Conservation (phyloP, 2,329 filamentous ascomycete genomes). For the Macrophomina pseudophaseolina region DNA sequence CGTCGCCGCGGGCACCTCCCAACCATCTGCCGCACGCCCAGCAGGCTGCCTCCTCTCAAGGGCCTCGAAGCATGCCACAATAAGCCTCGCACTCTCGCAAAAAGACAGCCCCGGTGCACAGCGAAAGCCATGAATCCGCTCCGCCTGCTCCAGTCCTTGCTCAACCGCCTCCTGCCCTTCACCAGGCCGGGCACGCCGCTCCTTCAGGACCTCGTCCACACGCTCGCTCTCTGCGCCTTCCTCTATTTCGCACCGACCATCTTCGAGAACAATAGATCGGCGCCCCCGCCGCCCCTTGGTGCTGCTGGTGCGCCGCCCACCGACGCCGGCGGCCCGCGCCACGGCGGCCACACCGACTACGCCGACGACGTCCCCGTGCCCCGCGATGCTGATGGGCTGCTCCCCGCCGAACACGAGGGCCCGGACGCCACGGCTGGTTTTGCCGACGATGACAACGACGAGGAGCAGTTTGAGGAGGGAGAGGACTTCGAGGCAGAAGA, state of each 20-base stretch:
- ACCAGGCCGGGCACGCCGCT: slow-evolving; percentile 54
- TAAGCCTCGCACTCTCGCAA: neutral
- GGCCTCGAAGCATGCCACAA: slow-evolving; percentile 4
- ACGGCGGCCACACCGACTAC: neutral
- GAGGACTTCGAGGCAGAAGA: slow-evolving; percentile 19
- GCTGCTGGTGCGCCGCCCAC: neutral
- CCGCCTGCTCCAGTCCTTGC: slow-evolving; percentile 17
- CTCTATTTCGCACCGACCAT: slow-evolving; percentile 56
- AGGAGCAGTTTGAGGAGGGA: neutral
- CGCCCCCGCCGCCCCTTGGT: neutral
- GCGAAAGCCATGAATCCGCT: slow-evolving; percentile 10
- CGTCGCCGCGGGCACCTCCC: neutral
- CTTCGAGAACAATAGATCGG: slow-evolving; percentile 36
- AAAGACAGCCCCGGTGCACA: too few species aligned
- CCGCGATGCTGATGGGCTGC: neutral
- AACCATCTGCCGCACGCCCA: neutral
- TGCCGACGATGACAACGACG: slow-evolving; percentile 16
- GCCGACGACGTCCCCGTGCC: neutral
- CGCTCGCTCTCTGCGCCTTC: slow-evolving; percentile 48
- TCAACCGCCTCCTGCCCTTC: slow-evolving; percentile 55
- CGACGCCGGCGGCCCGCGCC: neutral
- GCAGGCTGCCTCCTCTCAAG: neutral
- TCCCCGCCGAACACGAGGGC: slow-evolving; percentile 2
- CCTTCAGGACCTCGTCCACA: slow-evolving; percentile 53
- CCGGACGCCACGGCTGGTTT: slow-evolving; percentile 30